Base-by-base conservation (phyloP, 2,329 filamentous ascomycete species). In the Xylaria sp. region DNA sequence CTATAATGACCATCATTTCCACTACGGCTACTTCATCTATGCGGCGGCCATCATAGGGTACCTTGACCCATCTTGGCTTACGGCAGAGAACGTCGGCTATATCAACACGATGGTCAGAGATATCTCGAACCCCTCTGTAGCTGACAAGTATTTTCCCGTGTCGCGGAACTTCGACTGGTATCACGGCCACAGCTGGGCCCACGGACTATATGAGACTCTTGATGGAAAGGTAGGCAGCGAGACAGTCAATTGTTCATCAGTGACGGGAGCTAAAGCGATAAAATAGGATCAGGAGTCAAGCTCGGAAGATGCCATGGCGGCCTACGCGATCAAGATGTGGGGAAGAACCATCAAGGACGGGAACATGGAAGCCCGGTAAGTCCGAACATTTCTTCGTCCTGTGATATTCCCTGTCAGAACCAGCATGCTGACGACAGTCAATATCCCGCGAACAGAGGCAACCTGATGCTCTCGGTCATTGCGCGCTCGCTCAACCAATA, bases 251-350 rank as follows among this genome's bases (percentile, higher is more conserved):
- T 0, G 15, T 6, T 35, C 3, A 2, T 13, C 19, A 2, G 3
- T 3, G 4, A 33, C 19, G 3, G 3, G 21, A 19, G 40, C 55
- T 66, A 44, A 67, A 23, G 3, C 44, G 11, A 37, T 29, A 10
- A 8, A 33, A 52, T 44, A 81, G 79, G 80, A 94, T 74, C 85
- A 93, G 77, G 95, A 98, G 75, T 95, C 91, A 29, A 92, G 90
- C 46, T 94, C 91, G 0, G 94, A 98, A 77, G 95, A 98, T 75
- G 87, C 88, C 65, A 93, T 97, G 87, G 89, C 90, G 62, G 86
- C 87, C 6, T 97, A 95, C 75, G 92, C 90, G 0, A 77, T 97
- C 72, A 96, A 97, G 81, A 92, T 98, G 88, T 98, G 95, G 95
- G 95, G 93, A 4, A 83, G 83, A 33, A 88, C 90, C 3, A 87